Percentiles rank a stretch among this genome's conserved stretches.
Evolutionary conservation across 148 eudicot species (phyloP).

Genomic region (Salicornia ramosissima): DNA sequence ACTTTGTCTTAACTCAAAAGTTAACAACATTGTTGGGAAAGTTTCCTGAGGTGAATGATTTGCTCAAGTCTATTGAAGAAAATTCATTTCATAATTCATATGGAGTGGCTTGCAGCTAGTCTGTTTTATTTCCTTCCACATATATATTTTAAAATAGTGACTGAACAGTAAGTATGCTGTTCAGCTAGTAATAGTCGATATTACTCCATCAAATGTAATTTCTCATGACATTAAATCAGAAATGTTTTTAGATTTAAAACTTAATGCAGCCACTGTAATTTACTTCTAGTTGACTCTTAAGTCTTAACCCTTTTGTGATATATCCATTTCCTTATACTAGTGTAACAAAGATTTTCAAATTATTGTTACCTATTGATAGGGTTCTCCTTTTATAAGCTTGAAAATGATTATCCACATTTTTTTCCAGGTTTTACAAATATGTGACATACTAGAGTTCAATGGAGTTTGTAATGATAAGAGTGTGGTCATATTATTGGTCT

Average conservation of each 20-base stretch:
- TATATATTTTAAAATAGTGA: neutral
- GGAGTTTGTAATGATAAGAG: conserved; percentile 76
- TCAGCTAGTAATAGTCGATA: neutral
- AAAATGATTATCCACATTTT: conserved; percentile 11
- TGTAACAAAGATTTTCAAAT: neutral
- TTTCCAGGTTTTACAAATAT: conserved; percentile 73
- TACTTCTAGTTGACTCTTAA: neutral
- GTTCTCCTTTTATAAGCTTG: neutral
- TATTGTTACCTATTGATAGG: neutral
- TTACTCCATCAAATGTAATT: neutral
- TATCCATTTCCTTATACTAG: neutral
- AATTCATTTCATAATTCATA: neutral
- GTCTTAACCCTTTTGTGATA: neutral
- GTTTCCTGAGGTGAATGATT: conserved; percentile 65
- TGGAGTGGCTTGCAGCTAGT: neutral
- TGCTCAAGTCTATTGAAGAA: conserved; percentile 2
- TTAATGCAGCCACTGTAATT: neutral
- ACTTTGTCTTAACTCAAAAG: conserved; percentile 79
- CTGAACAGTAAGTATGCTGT: neutral
- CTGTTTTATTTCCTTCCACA: neutral
- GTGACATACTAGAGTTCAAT: conserved; percentile 83
- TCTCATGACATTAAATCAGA: neutral
- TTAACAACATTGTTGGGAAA: conserved; percentile 74
- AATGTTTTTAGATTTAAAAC: neutral
- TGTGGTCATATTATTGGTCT: conserved; percentile 76